phyloP scores from a whole-genome alignment of 108 stramenopile genomes.

The Parietichytrium sp. region DNA sequence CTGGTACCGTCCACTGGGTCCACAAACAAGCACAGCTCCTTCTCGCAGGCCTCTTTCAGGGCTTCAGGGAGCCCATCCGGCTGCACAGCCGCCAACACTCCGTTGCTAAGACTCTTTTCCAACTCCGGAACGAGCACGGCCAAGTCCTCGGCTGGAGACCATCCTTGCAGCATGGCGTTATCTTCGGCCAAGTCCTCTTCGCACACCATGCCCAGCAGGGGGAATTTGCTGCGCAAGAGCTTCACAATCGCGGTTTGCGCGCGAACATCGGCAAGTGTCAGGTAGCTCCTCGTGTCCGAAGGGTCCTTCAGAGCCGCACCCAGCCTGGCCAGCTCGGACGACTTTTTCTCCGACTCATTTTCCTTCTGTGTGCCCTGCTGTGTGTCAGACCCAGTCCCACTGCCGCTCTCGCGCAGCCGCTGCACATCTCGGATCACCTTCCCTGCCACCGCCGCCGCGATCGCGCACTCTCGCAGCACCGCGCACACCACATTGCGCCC shows the following conservation, averaged over 20 bases:
- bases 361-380: too few species aligned
- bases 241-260: not conserved
- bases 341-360: too few species aligned
- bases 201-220: not conserved
- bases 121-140: not conserved
- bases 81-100: not conserved
- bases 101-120: not conserved
- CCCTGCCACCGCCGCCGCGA: not conserved
- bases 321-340: too few species aligned
- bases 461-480: too few species aligned
- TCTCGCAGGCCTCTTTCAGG: not conserved
- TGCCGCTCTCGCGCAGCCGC: not conserved
- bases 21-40: conserved; percentile 60
- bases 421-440: not conserved
- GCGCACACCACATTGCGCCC: too few species aligned
- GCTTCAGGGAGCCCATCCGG: not conserved
- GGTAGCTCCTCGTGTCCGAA: not conserved
- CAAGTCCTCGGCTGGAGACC: not conserved
- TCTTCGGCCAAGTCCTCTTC: not conserved
- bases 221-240: not conserved
- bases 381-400: too few species aligned
- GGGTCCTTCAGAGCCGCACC: conserved; percentile 7
- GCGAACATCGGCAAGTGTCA: not conserved
- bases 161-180: not conserved
- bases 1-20: conserved; percentile 80